These are phyloP conservation scores for Nelumbo lutea DNA, from an alignment of 164 flowering plant species.

Conservation along the genomic window DNA sequence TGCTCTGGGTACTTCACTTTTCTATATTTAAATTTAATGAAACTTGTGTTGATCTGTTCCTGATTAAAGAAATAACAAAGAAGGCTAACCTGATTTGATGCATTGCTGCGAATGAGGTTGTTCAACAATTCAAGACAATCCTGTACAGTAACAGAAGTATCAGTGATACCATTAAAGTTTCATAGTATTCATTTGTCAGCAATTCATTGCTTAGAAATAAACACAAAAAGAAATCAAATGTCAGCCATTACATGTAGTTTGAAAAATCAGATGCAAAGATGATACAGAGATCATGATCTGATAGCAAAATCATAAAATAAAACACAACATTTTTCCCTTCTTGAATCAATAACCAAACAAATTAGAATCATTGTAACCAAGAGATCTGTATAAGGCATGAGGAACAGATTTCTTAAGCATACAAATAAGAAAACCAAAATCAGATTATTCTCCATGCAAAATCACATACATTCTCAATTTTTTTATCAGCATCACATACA, in stretches of 20 bases:
- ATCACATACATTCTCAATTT: too few relatives aligned
- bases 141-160: slow-evolving; percentile 31
- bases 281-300: not conserved
- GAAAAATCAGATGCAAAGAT: not conserved
- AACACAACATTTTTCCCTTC: not conserved
- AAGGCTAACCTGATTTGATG: slow-evolving; percentile 79
- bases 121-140: slow-evolving; percentile 93
- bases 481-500: too few relatives aligned
- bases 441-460: too few relatives aligned
- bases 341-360: too few relatives aligned
- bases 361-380: too few relatives aligned
- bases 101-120: slow-evolving; percentile 75
- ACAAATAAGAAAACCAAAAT: too few relatives aligned
- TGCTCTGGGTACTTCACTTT: too few relatives aligned
- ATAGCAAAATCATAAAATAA: not conserved
- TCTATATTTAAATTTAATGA: too few relatives aligned
- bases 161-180: not conserved
- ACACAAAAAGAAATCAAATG: not conserved
- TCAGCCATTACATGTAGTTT: not conserved
- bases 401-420: too few relatives aligned
- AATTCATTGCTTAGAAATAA: not conserved
- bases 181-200: not conserved
- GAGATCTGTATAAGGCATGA: too few relatives aligned
- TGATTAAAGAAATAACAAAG: not conserved
- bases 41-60: too few relatives aligned